Conservation (phyloP, 2,329 filamentous ascomycete species). For the Trichoderma endophyticum region DNA sequence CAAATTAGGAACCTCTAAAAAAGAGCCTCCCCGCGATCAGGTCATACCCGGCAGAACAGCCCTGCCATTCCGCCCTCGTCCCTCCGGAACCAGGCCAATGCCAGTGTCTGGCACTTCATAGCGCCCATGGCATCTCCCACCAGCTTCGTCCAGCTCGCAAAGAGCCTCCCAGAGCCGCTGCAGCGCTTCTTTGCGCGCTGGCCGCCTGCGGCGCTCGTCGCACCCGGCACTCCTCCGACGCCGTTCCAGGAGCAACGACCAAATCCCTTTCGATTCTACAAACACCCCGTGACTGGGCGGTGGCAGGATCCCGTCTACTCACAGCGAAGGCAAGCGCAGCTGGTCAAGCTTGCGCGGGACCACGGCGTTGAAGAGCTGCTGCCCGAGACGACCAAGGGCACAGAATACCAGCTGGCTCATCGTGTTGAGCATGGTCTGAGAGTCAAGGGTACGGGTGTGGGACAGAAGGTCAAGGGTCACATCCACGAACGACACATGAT, state of each 20-base stretch:
- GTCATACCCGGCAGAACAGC: not conserved
- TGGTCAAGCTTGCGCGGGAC: conserved; percentile 78
- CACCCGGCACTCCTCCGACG: conserved; percentile 43
- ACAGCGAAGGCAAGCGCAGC: conserved; percentile 80
- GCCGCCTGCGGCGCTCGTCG: conserved; percentile 65
- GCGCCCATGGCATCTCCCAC: conserved; percentile 34
- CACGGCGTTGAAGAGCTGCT: conserved; percentile 79
- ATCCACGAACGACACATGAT: conserved; percentile 84
- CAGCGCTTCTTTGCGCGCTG: conserved; percentile 86
- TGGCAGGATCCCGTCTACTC: conserved; percentile 85
- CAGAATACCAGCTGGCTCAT: conserved; percentile 65
- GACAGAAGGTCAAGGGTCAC: conserved; percentile 93
- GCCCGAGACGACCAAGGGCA: conserved; percentile 73
- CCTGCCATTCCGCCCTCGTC: not conserved
- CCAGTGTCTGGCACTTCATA: conserved; percentile 1
- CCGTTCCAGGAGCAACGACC: conserved; percentile 55
- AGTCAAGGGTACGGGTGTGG: conserved; percentile 90
- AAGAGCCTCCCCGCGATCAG: not conserved
- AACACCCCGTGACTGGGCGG: conserved; percentile 72
- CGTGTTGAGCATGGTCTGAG: conserved; percentile 75
- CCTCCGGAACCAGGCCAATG: conserved; percentile 4
- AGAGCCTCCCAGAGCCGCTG: conserved; percentile 72
- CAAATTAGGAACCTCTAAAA: conserved; percentile 1
- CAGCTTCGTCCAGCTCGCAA: conserved; percentile 57
- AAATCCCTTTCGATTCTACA: conserved; percentile 80